Evolutionary conservation across 2,329 filamentous ascomycete species (phyloP).

Genomic region (Colletotrichum orbiculare): DNA sequence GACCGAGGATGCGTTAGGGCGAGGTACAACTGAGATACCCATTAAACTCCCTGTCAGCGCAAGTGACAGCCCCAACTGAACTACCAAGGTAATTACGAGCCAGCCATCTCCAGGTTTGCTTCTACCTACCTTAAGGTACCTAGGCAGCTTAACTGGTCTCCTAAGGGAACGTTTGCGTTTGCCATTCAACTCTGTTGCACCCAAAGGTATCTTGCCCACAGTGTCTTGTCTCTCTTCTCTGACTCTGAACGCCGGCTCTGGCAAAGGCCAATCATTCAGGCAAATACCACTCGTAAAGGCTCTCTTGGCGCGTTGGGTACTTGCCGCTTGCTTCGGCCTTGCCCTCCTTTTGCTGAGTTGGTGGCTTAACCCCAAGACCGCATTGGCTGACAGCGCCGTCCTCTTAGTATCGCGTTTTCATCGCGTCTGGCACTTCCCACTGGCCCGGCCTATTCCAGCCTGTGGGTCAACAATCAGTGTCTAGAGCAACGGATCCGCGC

Average conservation of each 20-base stretch:
- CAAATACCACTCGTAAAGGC: too few species aligned
- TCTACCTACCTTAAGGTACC: too few species aligned
- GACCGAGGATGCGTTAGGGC: too few species aligned
- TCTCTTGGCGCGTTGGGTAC: background rate
- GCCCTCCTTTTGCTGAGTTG: conserved; percentile 6
- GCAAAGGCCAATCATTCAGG: background rate
- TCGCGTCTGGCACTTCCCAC: conserved; percentile 14
- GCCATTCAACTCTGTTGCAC: too few species aligned
- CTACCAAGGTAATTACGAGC: too few species aligned
- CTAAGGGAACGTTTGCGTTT: background rate
- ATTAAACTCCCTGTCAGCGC: too few species aligned
- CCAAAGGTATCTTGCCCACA: too few species aligned
- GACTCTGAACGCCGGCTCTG: background rate
- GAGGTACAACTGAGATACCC: too few species aligned
- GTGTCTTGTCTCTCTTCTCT: background rate
- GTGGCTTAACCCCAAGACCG: conserved; percentile 15
- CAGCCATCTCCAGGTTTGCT: too few species aligned
- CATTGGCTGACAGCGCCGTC: conserved; percentile 13
- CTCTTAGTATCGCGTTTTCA: conserved; percentile 4
- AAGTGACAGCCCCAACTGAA: too few species aligned
- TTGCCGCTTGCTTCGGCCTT: conserved; percentile 12
- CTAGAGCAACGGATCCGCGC: conserved; percentile 11
- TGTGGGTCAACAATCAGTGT: conserved; percentile 15
- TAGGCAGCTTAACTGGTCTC: conserved; percentile 4
- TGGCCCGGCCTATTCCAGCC: conserved; percentile 6